phyloP scores from a whole-genome alignment of 164 flowering plant genomes.

The Dillenia suffruticosa region DNA sequence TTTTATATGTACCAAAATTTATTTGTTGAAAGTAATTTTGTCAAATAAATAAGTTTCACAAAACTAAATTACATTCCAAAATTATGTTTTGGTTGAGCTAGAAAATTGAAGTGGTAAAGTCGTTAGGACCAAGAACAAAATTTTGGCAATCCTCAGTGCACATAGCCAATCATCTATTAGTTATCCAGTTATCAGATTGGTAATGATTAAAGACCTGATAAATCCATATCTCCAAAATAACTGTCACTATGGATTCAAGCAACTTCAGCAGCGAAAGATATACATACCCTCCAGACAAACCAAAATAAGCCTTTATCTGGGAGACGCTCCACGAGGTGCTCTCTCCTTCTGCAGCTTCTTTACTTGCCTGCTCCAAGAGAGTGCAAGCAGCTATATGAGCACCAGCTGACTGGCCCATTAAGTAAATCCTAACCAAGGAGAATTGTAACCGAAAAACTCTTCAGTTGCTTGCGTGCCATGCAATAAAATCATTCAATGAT shows the following conservation, averaged over 20 bases:
- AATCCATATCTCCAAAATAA: not conserved
- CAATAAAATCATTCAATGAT: not conserved
- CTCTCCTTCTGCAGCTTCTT: constrained; percentile 57
- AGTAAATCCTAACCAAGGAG: constrained; percentile 53
- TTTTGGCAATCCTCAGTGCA: no score
- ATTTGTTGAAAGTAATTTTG: no score
- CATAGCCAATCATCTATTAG: no score
- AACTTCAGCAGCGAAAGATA: not conserved
- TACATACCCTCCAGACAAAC: constrained; percentile 90
- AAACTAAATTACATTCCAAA: no score
- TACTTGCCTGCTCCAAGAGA: constrained; percentile 80
- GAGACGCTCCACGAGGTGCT: constrained; percentile 69
- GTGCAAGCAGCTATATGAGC: constrained; percentile 96
- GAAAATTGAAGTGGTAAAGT: no score
- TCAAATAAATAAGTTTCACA: no score
- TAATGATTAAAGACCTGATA: not conserved
- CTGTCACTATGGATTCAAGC: not conserved
- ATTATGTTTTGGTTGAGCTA: no score
- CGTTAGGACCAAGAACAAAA: no score
- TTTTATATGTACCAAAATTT: no score
- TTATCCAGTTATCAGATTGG: no score
- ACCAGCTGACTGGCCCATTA: constrained; percentile 99
- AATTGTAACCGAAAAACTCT: not conserved
- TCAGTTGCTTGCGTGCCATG: not conserved
- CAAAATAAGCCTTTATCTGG: constrained; percentile 86